Evolutionary conservation across 208 protist genomes (phyloP).

Genomic region (Angomonas deanei): DNA sequence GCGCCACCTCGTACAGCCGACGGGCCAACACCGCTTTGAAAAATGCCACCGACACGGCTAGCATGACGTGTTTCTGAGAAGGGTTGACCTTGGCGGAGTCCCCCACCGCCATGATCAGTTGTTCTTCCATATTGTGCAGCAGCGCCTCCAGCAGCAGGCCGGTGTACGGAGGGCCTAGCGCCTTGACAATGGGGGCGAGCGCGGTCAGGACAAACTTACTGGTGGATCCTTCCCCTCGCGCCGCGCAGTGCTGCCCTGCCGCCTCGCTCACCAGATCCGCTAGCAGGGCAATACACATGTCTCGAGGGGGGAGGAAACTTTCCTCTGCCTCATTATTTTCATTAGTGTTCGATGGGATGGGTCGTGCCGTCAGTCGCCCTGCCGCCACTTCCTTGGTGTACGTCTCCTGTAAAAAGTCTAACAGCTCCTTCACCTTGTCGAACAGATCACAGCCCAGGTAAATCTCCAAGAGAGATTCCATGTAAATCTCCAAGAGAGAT

Average conservation of each 20-base stretch:
- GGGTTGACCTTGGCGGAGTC: neutral
- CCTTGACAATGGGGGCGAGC: slow-evolving; percentile 31
- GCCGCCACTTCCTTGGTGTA: slow-evolving; percentile 11
- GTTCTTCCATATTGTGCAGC: slow-evolving; percentile 57
- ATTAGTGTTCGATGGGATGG: neutral
- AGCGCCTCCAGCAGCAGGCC: slow-evolving; percentile 41
- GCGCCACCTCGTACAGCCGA: slow-evolving; percentile 28
- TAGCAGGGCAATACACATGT: slow-evolving; percentile 50
- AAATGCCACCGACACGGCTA: slow-evolving; percentile 51
- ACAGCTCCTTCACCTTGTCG: neutral
- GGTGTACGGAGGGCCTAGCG: slow-evolving; percentile 30
- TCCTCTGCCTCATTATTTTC: neutral
- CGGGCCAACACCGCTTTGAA: slow-evolving; percentile 61
- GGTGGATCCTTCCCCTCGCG: slow-evolving; percentile 65
- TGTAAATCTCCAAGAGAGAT: slow-evolving; percentile 35
- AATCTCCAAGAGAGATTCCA: slow-evolving; percentile 56
- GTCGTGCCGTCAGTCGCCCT: slow-evolving; percentile 6
- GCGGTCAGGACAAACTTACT: slow-evolving; percentile 48
- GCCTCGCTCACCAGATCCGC: slow-evolving; percentile 61
- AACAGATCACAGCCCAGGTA: neutral
- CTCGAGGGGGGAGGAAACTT: slow-evolving; percentile 19
- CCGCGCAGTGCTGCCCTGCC: slow-evolving; percentile 29
- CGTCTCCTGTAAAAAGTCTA: slow-evolving; percentile 42
- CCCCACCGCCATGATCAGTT: slow-evolving; percentile 35
- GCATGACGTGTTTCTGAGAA: slow-evolving; percentile 9